A percentile compares a stretch with the other conserved stretches of the same genome.
Evolutionary conservation across 306 rosid genomes (phyloP).

Genomic region (Chamaecrista fasciculata): DNA sequence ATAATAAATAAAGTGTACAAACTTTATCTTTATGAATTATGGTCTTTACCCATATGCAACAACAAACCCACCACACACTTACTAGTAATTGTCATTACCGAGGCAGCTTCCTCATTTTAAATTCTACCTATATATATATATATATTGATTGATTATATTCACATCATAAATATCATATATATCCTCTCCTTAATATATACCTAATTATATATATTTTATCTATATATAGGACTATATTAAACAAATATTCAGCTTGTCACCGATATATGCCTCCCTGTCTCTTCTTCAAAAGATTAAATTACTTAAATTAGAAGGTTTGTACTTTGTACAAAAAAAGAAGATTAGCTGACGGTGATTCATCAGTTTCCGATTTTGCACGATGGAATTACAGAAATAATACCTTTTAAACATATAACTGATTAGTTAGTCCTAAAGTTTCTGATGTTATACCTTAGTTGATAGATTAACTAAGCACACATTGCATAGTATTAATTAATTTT

Average conservation of each 20-base stretch:
- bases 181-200: conserved; percentile 20
- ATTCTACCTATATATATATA: background rate
- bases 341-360: background rate
- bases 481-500: no score
- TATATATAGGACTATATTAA: no score
- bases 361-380: background rate
- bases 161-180: no score
- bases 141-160: no score
- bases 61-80: conserved; percentile 36
- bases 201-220: background rate
- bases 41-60: conserved; percentile 34
- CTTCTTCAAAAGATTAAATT: background rate
- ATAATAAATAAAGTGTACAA: conserved; percentile 23
- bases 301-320: background rate
- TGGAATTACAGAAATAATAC: conserved; percentile 1
- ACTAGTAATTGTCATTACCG: conserved; percentile 44
- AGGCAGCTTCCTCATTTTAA: conserved; percentile 52
- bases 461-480: no score
- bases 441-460: no score
- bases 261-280: background rate
- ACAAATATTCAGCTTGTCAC: background rate
- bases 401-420: background rate
- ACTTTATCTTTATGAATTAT: conserved; percentile 42
- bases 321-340: no score
- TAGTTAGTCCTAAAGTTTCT: no score